Evolutionary conservation across 331 rosid species (phyloP), one percentile per base, ranked within the genome.

Genomic region (Cucumis variabilis): DNA sequence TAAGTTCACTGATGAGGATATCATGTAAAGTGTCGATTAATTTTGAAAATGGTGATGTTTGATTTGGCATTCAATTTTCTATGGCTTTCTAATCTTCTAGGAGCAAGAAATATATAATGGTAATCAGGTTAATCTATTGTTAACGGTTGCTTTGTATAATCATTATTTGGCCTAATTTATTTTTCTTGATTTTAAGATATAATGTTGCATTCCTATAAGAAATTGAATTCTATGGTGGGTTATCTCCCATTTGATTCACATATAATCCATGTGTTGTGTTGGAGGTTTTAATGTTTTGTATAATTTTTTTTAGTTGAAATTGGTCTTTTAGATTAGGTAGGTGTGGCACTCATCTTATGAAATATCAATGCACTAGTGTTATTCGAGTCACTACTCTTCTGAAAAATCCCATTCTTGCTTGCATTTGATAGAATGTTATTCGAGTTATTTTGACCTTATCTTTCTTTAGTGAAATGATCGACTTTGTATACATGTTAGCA

Each of bases 1-100:
- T 78, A 97, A 97, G 93, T 97, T 97, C 85, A 93, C 98, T 0
- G 93, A 98, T 0, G 99, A 97, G 90, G 99, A 97, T 46, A 92
- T 97, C 82, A 94, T 97, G 99, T 98, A 97, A 88, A 92, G 87
- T 68, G 91, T 97, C 6, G 99, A 97, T 88, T 97, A 90, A 11
- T 86, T 72, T 46, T 24, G 30, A 67, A 12, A 73, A 84, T 87
- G 88, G 82, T 70, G 82, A 73, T 33, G 65, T 86, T 86, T 72
- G 48, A 84, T 75, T 66, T 13, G 14, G 65, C 28, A 30, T 30
- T 48, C 51, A 17, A 3, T 82, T 55, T 25, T 15, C 27, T 21
- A 13, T 4, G 30, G 19, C 25, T 51, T 53, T 81, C 69, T 58
- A 15, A 27, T 55, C 3, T 53, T 4, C 21, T 30, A 0, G 68